phyloP scores from a whole-genome alignment of 331 rosid genomes.

The Malus hybrid region DNA sequence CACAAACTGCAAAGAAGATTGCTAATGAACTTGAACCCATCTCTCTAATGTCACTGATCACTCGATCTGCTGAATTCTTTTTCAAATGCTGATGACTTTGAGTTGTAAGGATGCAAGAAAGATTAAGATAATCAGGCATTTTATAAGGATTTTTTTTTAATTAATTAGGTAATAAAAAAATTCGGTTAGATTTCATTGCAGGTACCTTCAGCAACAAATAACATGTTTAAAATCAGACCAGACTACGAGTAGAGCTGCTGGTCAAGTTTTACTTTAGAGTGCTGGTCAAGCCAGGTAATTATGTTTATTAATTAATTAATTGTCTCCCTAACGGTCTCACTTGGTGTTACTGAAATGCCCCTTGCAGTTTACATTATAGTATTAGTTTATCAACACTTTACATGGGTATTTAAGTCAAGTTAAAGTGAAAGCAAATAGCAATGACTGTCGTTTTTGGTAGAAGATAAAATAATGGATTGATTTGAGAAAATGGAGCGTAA shows the following conservation, averaged over 20 bases:
- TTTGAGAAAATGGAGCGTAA: not conserved
- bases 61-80: not conserved
- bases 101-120: slow-evolving; percentile 32
- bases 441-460: slow-evolving; percentile 1
- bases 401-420: slow-evolving; percentile 10
- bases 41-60: not conserved
- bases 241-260: slow-evolving; percentile 17
- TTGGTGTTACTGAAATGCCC: slow-evolving; percentile 7
- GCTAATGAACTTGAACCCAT: slow-evolving; percentile 29
- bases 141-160: slow-evolving; percentile 31
- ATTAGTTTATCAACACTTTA: not conserved
- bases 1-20: slow-evolving; percentile 25
- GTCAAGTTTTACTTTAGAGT: slow-evolving; percentile 40
- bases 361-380: not conserved
- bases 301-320: not conserved
- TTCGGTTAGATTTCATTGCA: slow-evolving; percentile 13
- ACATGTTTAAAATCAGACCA: slow-evolving; percentile 14
- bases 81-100: not conserved
- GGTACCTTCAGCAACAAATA: slow-evolving; percentile 28
- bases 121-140: not conserved
- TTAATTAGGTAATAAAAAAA: slow-evolving; percentile 55
- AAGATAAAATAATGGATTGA: slow-evolving; percentile 8
- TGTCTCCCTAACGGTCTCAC: slow-evolving; percentile 6
- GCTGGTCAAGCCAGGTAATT: slow-evolving; percentile 34
- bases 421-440: not conserved